These are phyloP conservation scores for Clarireedia paspali DNA, from an alignment of 2,329 filamentous ascomycete genomes.

Conservation along the genomic window DNA sequence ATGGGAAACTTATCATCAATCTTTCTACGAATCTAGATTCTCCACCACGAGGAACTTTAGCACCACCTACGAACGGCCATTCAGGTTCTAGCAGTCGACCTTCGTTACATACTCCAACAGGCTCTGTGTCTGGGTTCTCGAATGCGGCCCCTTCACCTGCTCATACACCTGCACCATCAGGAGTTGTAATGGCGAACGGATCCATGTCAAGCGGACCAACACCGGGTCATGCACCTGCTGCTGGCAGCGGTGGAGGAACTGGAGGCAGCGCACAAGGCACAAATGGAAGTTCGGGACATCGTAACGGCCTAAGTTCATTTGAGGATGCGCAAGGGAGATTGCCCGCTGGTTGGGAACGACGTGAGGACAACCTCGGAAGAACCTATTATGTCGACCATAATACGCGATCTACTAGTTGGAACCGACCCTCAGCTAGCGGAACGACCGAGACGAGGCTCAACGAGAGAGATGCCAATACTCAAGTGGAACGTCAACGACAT, in stretches of 20 bases:
- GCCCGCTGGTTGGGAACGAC: slow-evolving; percentile 89
- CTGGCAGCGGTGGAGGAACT: slow-evolving; percentile 25
- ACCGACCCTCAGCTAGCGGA: slow-evolving; percentile 71
- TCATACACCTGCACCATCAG: slow-evolving; percentile 23
- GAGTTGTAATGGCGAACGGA: slow-evolving; percentile 27
- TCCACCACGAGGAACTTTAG: slow-evolving; percentile 48
- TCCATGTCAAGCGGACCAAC: slow-evolving; percentile 24
- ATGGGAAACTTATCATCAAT: slow-evolving; percentile 95
- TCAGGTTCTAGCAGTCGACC: slow-evolving; percentile 20
- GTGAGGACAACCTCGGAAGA: slow-evolving; percentile 88
- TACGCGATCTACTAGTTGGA: slow-evolving; percentile 94
- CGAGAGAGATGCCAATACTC: slow-evolving; percentile 82
- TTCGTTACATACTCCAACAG: slow-evolving; percentile 27
- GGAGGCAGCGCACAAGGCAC: slow-evolving; percentile 15
- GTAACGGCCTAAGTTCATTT: slow-evolving; percentile 73
- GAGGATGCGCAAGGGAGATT: slow-evolving; percentile 92
- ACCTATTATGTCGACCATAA: slow-evolving; percentile 99
- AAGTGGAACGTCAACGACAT: slow-evolving; percentile 86
- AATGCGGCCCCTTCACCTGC: slow-evolving; percentile 30
- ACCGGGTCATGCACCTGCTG: slow-evolving; percentile 29
- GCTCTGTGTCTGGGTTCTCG: slow-evolving; percentile 23
- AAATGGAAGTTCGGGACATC: slow-evolving; percentile 17
- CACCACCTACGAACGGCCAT: slow-evolving; percentile 22
- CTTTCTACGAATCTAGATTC: slow-evolving; percentile 80
- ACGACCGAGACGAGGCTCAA: slow-evolving; percentile 69